A percentile compares a stretch with the other conserved stretches of the same genome.
These are phyloP conservation scores for Brettanomyces custersianus DNA, from an alignment of 805 yeast species.

Conservation along the genomic window DNA sequence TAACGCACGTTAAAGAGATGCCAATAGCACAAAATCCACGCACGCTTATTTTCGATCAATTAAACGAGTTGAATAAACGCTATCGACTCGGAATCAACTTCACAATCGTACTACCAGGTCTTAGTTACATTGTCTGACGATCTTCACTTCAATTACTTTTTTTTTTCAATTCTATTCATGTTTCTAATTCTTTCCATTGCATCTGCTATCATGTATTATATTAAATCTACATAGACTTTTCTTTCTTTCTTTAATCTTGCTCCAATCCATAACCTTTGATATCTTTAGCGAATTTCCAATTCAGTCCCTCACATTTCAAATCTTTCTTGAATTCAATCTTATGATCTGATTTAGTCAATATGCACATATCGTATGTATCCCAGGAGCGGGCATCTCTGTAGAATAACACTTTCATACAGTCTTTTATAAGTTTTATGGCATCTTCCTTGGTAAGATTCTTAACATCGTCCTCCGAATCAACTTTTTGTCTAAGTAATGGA, in stretches of 20 bases:
- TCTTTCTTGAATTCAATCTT: constrained; percentile 47
- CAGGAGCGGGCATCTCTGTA: constrained; percentile 94
- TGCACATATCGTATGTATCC: constrained; percentile 75
- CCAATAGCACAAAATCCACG: constrained; percentile 45
- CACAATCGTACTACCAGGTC: constrained; percentile 49
- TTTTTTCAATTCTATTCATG: no score
- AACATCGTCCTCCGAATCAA: constrained; percentile 71
- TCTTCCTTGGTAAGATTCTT: constrained; percentile 58
- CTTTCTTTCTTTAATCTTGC: constrained; percentile 8
- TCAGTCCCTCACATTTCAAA: constrained; percentile 62
- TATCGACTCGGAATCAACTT: constrained; percentile 36
- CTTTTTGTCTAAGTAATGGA: constrained; percentile 80
- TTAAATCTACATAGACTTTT: neutral
- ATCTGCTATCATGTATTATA: neutral
- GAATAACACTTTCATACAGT: constrained; percentile 88
- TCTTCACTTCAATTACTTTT: no score
- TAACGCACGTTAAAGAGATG: constrained; percentile 46
- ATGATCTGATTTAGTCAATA: constrained; percentile 56
- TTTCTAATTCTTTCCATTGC: neutral
- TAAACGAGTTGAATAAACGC: constrained; percentile 30
- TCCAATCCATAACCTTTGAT: constrained; percentile 77
- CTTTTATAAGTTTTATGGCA: constrained; percentile 68
- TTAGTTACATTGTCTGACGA: constrained; percentile 8
- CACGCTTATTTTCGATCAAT: constrained; percentile 37
- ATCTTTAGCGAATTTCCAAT: constrained; percentile 84